These are phyloP conservation scores for Penicillium sp. DNA, from an alignment of 2,329 filamentous ascomycete genomes.

Conservation along the genomic window DNA sequence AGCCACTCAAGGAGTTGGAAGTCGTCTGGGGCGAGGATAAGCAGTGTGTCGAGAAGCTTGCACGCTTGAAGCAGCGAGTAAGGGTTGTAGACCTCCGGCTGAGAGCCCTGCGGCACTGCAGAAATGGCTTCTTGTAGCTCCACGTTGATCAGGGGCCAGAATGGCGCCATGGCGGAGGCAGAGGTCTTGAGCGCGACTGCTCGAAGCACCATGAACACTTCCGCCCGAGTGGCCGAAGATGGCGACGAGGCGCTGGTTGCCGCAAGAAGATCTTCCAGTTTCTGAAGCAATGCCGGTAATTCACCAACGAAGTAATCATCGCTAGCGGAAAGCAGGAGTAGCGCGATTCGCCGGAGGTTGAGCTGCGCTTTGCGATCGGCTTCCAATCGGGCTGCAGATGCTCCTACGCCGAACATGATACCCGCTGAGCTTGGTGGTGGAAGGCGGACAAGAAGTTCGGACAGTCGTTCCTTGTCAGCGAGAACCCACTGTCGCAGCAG, in stretches of 20 bases:
- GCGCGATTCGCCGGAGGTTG: constrained; percentile 77
- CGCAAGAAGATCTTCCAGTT: constrained; percentile 78
- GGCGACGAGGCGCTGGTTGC: constrained; percentile 87
- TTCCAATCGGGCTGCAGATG: constrained; percentile 88
- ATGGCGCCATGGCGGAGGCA: constrained; percentile 71
- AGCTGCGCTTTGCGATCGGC: constrained; percentile 91
- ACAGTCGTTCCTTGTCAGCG: constrained; percentile 82
- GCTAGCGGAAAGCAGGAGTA: constrained; percentile 72
- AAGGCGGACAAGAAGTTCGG: constrained; percentile 75
- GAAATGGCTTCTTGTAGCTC: constrained; percentile 79
- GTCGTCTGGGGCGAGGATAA: constrained; percentile 84
- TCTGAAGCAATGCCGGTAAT: constrained; percentile 71
- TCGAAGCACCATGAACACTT: constrained; percentile 84
- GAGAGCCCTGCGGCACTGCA: constrained; percentile 67
- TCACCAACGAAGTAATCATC: constrained; percentile 79
- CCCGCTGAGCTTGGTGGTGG: constrained; percentile 85
- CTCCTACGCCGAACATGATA: constrained; percentile 97
- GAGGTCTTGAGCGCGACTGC: constrained; percentile 77
- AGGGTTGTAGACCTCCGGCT: constrained; percentile 74
- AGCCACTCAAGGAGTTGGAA: constrained; percentile 99
- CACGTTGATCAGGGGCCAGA: constrained; percentile 87
- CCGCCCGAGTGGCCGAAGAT: constrained; percentile 81
- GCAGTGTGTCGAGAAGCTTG: constrained; percentile 86
- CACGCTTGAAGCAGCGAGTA: constrained; percentile 81
- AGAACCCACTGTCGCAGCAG: constrained; percentile 80